Evolutionary conservation across 1,284 basidiomycete species (phyloP), one percentile per base, ranked within the genome.

Genomic region (Apiotrichum akiyoshidainum): DNA sequence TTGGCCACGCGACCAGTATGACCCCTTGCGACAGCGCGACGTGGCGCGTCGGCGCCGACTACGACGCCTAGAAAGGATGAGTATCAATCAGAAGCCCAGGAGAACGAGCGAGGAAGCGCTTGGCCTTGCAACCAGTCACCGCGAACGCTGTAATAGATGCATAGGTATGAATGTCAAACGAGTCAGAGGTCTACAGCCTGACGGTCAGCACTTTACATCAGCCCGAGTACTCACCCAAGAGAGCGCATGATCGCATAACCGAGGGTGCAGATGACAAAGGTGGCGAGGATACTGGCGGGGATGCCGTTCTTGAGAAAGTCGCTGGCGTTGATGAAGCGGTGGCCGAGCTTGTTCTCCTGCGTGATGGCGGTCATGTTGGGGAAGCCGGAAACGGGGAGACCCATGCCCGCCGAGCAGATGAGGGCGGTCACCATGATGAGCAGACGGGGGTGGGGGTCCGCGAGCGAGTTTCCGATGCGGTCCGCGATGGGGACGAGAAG

Each of bases 371-470:
- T 92, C 80, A 94, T 90, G 76, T 97, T 97, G 0, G 94, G 95
- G 81, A 99, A 98, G 8, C 95, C 95, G 60, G 90, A 93, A 39
- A 98, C 93, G 5, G 94, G 94, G 82, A 99, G 88, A 8, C 94
- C 96, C 95, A 99, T 99, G 1, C 95, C 96, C 4, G 92, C 84
- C 17, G 91, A 94, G 69, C 94, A 97, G 57, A 96, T 89, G 62
- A 99, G 80, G 2, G 86, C 92, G 11, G 93, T 98, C 49, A 80
- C 84, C 80, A 96, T 94, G 69, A 96, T 90, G 62, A 97, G 83
- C 11, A 96, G 79, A 69, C 92, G 86, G 60, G 84, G 81, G 65
- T 88, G 88, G 40, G 81, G 81, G 19, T 78, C 86, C 3, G 85
- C 83, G 55, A 98, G 81, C 47, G 84, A 88, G 34, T 82, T 80